Evolutionary conservation across 768 basidiomycete species (phyloP).

Genomic region (Xerocomellus amylosporus): DNA sequence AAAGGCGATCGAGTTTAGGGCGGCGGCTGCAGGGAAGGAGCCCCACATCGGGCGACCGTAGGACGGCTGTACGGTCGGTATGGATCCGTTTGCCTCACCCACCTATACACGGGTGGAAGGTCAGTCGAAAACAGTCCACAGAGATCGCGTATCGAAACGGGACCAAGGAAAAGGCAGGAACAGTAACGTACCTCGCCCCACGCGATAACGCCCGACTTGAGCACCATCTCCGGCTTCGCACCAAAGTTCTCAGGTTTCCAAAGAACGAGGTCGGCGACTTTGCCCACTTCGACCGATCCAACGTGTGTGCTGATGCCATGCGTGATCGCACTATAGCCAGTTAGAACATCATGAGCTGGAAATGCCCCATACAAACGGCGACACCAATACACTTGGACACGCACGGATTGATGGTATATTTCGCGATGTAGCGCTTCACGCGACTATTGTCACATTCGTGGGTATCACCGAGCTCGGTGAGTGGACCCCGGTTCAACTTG

Average conservation of each 20-base stretch:
- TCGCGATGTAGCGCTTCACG: conserved; percentile 93
- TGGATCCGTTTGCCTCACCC: conserved; percentile 96
- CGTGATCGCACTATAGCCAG: conserved; percentile 65
- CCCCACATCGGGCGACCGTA: conserved; percentile 95
- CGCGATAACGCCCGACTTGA: conserved; percentile 92
- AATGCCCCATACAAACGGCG: background rate
- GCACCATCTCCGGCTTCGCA: conserved; percentile 86
- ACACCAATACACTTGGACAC: conserved; percentile 24
- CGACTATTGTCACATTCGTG: conserved; percentile 66
- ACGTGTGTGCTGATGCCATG: conserved; percentile 89
- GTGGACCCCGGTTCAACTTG: conserved; percentile 72
- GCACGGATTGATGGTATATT: conserved; percentile 97
- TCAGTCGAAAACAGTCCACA: background rate
- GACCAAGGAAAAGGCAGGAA: background rate
- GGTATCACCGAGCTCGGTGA: conserved; percentile 53
- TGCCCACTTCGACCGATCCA: conserved; percentile 78
- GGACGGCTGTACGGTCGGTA: conserved; percentile 92
- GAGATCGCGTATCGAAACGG: background rate
- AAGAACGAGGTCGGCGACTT: conserved; percentile 89
- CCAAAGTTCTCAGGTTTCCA: conserved; percentile 97
- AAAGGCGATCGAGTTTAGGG: conserved; percentile 81
- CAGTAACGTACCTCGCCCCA: conserved; percentile 85
- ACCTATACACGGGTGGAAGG: conserved; percentile 42
- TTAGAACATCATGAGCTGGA: background rate
- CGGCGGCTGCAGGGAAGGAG: conserved; percentile 68